Evolutionary conservation across 2,329 filamentous ascomycete species (phyloP), one percentile per base, ranked within the genome.

Genomic region (Seiridium unicorne): DNA sequence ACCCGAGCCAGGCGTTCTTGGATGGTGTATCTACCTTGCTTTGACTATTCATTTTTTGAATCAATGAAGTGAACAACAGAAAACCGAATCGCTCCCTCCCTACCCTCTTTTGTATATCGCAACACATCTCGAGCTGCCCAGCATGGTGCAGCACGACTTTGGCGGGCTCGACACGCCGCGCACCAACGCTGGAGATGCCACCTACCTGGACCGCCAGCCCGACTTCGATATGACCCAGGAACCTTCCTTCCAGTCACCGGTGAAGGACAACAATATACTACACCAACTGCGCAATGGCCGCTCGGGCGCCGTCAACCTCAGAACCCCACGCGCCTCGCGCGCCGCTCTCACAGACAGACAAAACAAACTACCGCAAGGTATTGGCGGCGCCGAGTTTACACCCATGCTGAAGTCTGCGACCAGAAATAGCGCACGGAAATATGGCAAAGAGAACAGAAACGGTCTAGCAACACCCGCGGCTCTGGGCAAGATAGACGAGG

Each of bases 181-280:
- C 73, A 96, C 92, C 63, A 90, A 93, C 70, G 76, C 88, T 66
- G 92, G 90, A 71, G 92, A 97, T 83, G 88, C 87, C 76, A 96
- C 93, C 66, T 94, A 89, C 75, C 81, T 96, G 63, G 86, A 78
- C 74, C 80, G 87, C 76, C 76, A 84, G 77, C 78, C 87, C 68
- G 89, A 92, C 70, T 87, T 96, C 70, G 92, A 96, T 68, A 88
- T 94, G 66, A 96, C 92, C 57, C 89, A 93, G 69, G 92, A 96
- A 72, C 88, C 91, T 60, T 95, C 94, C 1, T 97, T 97, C 67
- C 86, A 89, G 60, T 93, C 91, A 36, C 93, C 90, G 32, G 85
- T 82, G 35, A 93, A 91, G 74, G 86, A 89, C 70, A 86, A 88
- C 69, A 91, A 95, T 68, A 78, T 97, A 32, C 79, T 96, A 53